Conservation (phyloP, 176 grass and related monocot genomes). For the Cymbopogon citratus region DNA sequence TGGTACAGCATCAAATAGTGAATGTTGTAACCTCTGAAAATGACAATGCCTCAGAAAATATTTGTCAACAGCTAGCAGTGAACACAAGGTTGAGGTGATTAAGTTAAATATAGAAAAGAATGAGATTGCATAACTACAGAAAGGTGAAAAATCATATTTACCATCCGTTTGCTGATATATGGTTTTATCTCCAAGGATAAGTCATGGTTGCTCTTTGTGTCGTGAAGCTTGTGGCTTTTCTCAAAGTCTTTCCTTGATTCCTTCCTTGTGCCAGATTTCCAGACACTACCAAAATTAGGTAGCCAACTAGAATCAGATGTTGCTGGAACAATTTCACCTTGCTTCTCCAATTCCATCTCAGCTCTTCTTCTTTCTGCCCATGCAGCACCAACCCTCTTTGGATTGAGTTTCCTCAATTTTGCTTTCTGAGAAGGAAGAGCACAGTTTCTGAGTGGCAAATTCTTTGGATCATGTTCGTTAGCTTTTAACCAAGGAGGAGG, state of each 20-base stretch:
- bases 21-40: background rate
- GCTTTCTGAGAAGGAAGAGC: slow-evolving; percentile 20
- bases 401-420: slow-evolving; percentile 68
- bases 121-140: background rate
- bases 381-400: slow-evolving; percentile 89
- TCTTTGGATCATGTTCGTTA: slow-evolving; percentile 36
- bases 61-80: background rate
- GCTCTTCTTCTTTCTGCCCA: slow-evolving; percentile 88
- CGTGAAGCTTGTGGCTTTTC: slow-evolving; percentile 45
- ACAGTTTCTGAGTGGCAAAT: background rate
- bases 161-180: slow-evolving; percentile 93
- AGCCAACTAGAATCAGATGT: slow-evolving; percentile 66
- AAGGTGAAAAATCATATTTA: slow-evolving; percentile 35
- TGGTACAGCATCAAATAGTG: background rate
- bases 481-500: slow-evolving; percentile 84
- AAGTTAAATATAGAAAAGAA: background rate
- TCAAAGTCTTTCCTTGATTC: slow-evolving; percentile 80
- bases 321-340: slow-evolving; percentile 46
- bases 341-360: slow-evolving; percentile 82
- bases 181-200: slow-evolving; percentile 56
- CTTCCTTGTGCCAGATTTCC: slow-evolving; percentile 84
- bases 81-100: background rate
- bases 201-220: slow-evolving; percentile 28
- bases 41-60: background rate
- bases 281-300: slow-evolving; percentile 92